Conservation (phyloP, 2,329 filamentous ascomycete species). For the Trichophyton rubrum region DNA sequence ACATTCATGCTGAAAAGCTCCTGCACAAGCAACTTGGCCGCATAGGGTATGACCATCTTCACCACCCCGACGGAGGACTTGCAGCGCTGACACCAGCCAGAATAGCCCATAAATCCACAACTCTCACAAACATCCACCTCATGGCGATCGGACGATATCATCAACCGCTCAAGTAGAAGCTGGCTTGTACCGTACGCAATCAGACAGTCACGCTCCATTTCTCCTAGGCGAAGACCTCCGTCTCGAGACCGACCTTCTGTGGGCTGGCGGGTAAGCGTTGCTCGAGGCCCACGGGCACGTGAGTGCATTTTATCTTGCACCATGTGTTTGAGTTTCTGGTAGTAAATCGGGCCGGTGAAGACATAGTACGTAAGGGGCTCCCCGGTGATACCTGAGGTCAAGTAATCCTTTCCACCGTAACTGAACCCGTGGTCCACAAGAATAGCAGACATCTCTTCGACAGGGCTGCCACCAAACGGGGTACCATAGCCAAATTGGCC, state of each 20-base stretch:
- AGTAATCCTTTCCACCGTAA: constrained; percentile 94
- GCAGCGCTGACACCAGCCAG: constrained; percentile 89
- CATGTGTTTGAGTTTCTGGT: constrained; percentile 99
- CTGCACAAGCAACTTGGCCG: constrained; percentile 89
- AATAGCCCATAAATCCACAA: constrained; percentile 91
- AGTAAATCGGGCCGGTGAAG: constrained; percentile 98
- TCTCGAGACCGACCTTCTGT: constrained; percentile 90
- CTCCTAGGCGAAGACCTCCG: constrained; percentile 82
- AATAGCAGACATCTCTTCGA: constrained; percentile 78
- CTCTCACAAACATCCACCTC: constrained; percentile 86
- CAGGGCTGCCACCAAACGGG: constrained; percentile 68
- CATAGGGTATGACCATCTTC: constrained; percentile 94
- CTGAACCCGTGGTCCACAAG: constrained; percentile 82
- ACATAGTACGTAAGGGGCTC: constrained; percentile 91
- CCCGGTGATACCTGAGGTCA: constrained; percentile 89
- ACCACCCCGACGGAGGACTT: constrained; percentile 72
- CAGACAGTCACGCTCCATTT: constrained; percentile 97
- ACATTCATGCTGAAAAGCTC: constrained; percentile 98
- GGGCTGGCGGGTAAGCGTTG: constrained; percentile 86
- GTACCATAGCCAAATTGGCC: constrained; percentile 84
- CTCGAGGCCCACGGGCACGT: constrained; percentile 74
- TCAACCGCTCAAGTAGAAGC: constrained; percentile 79
- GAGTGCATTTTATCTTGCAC: constrained; percentile 99
- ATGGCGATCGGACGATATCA: constrained; percentile 86
- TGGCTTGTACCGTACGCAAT: constrained; percentile 95